Percentiles rank a stretch among this genome's conserved stretches.
Evolutionary conservation across 345 rosid species (phyloP).

Genomic region (Crucihimalaya himalaica): DNA sequence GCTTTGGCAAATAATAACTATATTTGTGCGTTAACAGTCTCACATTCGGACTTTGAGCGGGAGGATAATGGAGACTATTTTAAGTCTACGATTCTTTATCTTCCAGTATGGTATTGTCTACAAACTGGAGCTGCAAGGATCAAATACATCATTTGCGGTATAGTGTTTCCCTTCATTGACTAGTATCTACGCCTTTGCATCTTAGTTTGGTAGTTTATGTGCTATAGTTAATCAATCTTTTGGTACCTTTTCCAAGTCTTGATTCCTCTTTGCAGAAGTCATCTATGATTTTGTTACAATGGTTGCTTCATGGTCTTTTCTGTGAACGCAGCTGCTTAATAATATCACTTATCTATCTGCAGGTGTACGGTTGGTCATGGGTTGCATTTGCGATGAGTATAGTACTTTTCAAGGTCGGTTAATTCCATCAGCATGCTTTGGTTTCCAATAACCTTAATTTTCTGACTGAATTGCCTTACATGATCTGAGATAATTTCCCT

Average conservation of each 20-base stretch:
- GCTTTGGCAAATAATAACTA: constrained; percentile 8
- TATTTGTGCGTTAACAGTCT: constrained; percentile 50
- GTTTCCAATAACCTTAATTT: background rate
- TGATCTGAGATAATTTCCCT: constrained; percentile 18
- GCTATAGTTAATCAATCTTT: background rate
- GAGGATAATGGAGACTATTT: constrained; percentile 83
- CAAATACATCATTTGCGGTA: constrained; percentile 70
- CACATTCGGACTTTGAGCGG: constrained; percentile 86
- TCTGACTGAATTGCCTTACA: constrained; percentile 4
- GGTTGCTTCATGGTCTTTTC: background rate
- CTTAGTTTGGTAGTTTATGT: background rate
- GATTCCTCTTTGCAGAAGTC: background rate
- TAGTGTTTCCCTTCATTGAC: constrained; percentile 6
- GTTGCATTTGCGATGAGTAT: constrained; percentile 62
- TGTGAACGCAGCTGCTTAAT: background rate
- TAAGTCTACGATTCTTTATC: constrained; percentile 82
- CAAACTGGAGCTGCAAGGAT: constrained; percentile 65
- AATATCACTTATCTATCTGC: constrained; percentile 17
- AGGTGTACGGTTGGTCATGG: constrained; percentile 95
- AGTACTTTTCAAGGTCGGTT: constrained; percentile 79
- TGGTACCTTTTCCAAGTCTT: background rate
- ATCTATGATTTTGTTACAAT: constrained; percentile 2
- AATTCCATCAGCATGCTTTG: constrained; percentile 5
- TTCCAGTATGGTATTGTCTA: constrained; percentile 96
- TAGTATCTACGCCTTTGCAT: background rate